These are phyloP conservation scores for Podaxis carcinomalis DNA, from an alignment of 768 basidiomycete genomes.

Conservation along the genomic window DNA sequence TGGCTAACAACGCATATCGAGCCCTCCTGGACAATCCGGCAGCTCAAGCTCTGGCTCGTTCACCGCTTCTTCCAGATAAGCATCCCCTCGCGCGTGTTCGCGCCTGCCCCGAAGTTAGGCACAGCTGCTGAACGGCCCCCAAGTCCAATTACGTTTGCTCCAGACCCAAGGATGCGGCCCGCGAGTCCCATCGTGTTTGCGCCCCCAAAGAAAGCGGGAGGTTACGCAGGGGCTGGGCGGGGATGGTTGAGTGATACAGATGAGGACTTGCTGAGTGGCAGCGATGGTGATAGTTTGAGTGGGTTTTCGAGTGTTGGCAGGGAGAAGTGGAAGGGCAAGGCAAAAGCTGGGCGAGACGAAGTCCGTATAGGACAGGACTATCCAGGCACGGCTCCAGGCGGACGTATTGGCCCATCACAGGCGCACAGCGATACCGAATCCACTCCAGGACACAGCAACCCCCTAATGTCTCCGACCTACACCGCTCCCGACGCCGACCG, in stretches of 20 bases:
- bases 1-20: slow-evolving; percentile 74
- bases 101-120: slow-evolving; percentile 13
- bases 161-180: slow-evolving; percentile 33
- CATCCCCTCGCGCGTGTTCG: slow-evolving; percentile 24
- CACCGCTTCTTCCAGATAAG: slow-evolving; percentile 44
- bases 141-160: slow-evolving; percentile 70
- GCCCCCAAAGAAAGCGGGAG: slow-evolving; percentile 11
- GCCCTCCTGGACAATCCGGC: slow-evolving; percentile 52
- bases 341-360: neutral
- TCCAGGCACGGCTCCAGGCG: neutral
- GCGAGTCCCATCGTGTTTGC: slow-evolving; percentile 43
- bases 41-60: slow-evolving; percentile 62
- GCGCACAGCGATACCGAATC: neutral
- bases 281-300: neutral
- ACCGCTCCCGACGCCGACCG: slow-evolving; percentile 7
- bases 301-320: neutral
- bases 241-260: slow-evolving; percentile 11
- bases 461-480: neutral
- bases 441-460: neutral
- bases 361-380: neutral
- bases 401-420: slow-evolving; percentile 3
- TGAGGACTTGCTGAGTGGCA: slow-evolving; percentile 9
- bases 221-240: slow-evolving; percentile 11
- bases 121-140: slow-evolving; percentile 35
- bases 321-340: neutral